Conservation (phyloP, 768 basidiomycete species). For the Tephrocybe sp. region DNA sequence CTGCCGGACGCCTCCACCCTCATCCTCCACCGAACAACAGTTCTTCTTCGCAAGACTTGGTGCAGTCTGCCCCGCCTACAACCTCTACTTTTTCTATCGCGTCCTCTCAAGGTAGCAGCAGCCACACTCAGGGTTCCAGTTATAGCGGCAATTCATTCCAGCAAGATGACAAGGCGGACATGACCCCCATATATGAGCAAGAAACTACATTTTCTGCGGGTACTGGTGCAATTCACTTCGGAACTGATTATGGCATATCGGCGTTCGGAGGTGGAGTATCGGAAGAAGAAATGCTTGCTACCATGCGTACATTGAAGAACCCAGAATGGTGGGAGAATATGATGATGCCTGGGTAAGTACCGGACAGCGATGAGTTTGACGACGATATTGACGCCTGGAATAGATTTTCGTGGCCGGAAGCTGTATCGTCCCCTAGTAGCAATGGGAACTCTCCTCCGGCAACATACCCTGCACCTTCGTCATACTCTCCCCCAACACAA, state of each 20-base stretch:
- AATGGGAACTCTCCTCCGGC: conserved; percentile 18
- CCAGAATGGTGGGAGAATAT: conserved; percentile 73
- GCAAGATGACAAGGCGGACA: conserved; percentile 24
- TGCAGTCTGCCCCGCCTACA: conserved; percentile 16
- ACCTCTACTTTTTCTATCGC: conserved; percentile 28
- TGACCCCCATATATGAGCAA: conserved; percentile 39
- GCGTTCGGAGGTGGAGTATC: conserved; percentile 32
- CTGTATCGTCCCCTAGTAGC: conserved; percentile 22
- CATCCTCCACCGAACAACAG: conserved; percentile 42
- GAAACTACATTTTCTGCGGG: conserved; percentile 45
- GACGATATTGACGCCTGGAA: background rate
- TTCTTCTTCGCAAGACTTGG: conserved; percentile 15
- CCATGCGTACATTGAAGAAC: conserved; percentile 71
- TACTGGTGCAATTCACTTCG: conserved; percentile 39
- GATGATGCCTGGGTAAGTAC: conserved; percentile 79
- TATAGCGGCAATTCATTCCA: conserved; percentile 14
- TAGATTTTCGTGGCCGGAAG: conserved; percentile 31
- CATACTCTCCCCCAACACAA: conserved; percentile 7
- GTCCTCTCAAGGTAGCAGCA: conserved; percentile 17
- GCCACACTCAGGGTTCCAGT: conserved; percentile 18
- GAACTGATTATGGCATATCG: conserved; percentile 37
- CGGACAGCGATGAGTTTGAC: background rate
- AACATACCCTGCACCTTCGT: background rate
- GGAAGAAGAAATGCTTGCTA: conserved; percentile 62
- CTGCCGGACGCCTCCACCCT: conserved; percentile 51